These are phyloP conservation scores for Lobosporangium transversale DNA, from an alignment of 192 early-diverging fungal species.

Conservation along the genomic window DNA sequence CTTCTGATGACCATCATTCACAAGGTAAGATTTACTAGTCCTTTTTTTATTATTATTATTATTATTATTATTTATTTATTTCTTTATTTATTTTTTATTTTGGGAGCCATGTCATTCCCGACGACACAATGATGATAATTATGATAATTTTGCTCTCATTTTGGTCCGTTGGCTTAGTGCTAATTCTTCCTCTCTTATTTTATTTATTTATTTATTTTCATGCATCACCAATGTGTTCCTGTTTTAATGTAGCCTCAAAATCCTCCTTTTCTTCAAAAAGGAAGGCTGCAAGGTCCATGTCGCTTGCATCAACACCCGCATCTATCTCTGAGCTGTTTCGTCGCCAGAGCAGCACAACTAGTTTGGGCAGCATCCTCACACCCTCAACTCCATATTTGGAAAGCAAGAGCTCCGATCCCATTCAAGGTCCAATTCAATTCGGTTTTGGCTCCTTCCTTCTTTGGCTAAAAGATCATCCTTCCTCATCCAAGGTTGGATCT, in stretches of 20 bases:
- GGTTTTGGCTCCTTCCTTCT: slow-evolving; percentile 25
- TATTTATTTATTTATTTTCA: too few species aligned
- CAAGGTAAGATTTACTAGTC: slow-evolving; percentile 9
- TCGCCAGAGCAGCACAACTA: slow-evolving; percentile 17
- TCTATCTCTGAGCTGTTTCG: slow-evolving; percentile 25
- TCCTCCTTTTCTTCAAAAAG: slow-evolving; percentile 19
- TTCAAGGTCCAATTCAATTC: slow-evolving; percentile 23
- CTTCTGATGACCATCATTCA: background rate
- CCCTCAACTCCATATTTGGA: background rate
- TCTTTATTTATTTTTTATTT: too few species aligned
- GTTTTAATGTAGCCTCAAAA: background rate
- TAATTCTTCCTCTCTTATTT: too few species aligned
- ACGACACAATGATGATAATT: slow-evolving; percentile 3
- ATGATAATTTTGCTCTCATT: too few species aligned
- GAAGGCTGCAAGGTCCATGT: slow-evolving; percentile 16
- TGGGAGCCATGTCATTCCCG: too few species aligned
- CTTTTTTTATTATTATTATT: too few species aligned
- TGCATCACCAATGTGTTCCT: background rate
- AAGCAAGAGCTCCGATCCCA: slow-evolving; percentile 8
- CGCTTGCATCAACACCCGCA: slow-evolving; percentile 18
- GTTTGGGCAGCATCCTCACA: background rate
- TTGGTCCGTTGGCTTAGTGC: too few species aligned
- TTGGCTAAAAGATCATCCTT: slow-evolving; percentile 40
- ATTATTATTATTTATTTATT: background rate
- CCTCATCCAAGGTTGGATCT: slow-evolving; percentile 35